These are phyloP conservation scores for Dendrobium catenatum DNA, from an alignment of 106 monocot genomes.

Conservation along the genomic window DNA sequence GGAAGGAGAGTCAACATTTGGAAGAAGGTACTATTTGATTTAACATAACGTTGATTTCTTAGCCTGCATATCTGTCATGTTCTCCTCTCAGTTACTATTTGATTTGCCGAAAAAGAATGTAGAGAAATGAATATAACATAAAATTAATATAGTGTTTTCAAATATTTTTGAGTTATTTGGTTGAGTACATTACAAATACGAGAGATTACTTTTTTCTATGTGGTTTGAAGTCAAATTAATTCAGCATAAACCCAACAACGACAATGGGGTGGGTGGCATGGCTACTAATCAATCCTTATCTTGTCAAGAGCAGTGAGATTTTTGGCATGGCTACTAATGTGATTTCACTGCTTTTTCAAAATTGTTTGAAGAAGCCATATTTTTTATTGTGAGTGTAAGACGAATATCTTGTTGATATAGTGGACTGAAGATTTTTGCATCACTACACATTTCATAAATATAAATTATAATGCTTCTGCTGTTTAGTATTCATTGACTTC, in stretches of 20 bases:
- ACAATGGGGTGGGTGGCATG: no score
- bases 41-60: not conserved
- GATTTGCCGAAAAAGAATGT: no score
- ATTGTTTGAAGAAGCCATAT: not conserved
- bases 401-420: not conserved
- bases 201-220: no score
- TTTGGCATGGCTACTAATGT: not conserved
- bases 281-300: not conserved
- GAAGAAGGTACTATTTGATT: constrained; percentile 60
- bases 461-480: not conserved
- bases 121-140: no score
- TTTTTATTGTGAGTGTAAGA: not conserved
- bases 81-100: not conserved
- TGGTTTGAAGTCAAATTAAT: no score
- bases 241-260: no score
- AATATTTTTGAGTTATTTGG: no score
- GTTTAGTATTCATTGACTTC: not conserved
- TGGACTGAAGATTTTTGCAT: not conserved
- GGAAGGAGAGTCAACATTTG: constrained; percentile 67
- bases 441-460: not conserved
- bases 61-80: not conserved
- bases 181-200: no score
- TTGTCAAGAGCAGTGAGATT: not conserved
- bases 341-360: not conserved
- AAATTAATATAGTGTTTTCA: no score